Percentiles rank a stretch among this genome's conserved stretches.
Evolutionary conservation across 192 early-diverging fungal genomes (phyloP).

Genomic region (Physocladia obscura): DNA sequence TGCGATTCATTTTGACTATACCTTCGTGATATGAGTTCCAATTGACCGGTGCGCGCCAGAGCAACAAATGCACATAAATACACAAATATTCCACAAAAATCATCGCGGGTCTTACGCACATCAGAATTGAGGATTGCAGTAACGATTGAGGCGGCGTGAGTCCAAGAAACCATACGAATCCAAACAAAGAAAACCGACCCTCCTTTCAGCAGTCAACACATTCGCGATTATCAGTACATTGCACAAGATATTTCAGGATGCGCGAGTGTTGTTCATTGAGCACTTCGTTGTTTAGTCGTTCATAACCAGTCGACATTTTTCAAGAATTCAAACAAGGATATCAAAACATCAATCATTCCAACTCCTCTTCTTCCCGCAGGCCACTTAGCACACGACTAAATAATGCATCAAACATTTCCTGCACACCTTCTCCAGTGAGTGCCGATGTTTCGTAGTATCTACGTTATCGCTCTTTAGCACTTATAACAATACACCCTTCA

Average conservation of each 20-base stretch:
- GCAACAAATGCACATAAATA: slow-evolving; percentile 94
- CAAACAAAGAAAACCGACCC: slow-evolving; percentile 49
- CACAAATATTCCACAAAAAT: slow-evolving; percentile 86
- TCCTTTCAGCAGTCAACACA: slow-evolving; percentile 83
- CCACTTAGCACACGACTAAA: slow-evolving; percentile 33
- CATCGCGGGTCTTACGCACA: slow-evolving; percentile 76
- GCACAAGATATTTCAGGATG: slow-evolving; percentile 71
- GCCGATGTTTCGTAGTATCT: slow-evolving; percentile 58
- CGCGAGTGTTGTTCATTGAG: slow-evolving; percentile 69
- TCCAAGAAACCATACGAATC: too few species aligned
- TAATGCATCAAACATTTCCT: slow-evolving; percentile 47
- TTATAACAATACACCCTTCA: not conserved
- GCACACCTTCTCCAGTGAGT: slow-evolving; percentile 42
- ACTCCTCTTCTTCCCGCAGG: not conserved
- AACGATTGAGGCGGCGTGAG: too few species aligned
- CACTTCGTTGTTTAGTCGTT: slow-evolving; percentile 69
- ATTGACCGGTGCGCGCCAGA: slow-evolving; percentile 78
- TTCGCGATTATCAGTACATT: slow-evolving; percentile 64
- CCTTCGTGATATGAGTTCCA: slow-evolving; percentile 86
- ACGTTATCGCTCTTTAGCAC: not conserved
- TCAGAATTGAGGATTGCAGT: too few species aligned
- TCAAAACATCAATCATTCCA: too few species aligned
- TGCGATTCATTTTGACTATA: slow-evolving; percentile 21
- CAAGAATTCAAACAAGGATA: too few species aligned
- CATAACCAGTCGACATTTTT: slow-evolving; percentile 55